Base-by-base conservation (phyloP, 176 grass and related monocot genomes). In the Ensete glaucum region DNA sequence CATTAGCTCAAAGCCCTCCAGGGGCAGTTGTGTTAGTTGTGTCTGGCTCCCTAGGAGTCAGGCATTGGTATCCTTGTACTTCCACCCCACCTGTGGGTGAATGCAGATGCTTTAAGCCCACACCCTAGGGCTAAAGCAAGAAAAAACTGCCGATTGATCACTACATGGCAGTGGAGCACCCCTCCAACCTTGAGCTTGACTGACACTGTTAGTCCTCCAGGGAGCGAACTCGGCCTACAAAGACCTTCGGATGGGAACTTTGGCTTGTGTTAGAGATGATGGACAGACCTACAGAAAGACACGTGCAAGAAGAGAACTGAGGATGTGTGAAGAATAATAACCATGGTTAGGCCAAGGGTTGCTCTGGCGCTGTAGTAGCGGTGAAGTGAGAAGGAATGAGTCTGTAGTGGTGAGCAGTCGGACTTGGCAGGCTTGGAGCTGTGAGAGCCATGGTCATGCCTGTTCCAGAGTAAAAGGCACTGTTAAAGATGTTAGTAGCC, bases 261-360 rank as follows among this genome's bases (percentile, higher is more conserved):
- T 49, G 48, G 23, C 50, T 12, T 54, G 10, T 26, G 71, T 55
- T 73, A 73, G 71, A 73, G 71, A 54, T 25, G 71, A 73, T 25
- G 20, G 21, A 22, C 50, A 27, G 21, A 73, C 51, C 5, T 17
- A 58, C 17, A 17, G 17, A 54, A 1, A 22, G 20, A 54, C 50
- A 73, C 21, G 24, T 54, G 51, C 9, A 73, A 54, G 23, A 8
- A 70, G 67, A 50, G 29, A 65, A 26, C 11, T 13, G 19, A 54
- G 20, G 43, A 49, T 6, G 15, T 4, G 16, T 52, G 17, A 19
- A 51, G 15, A 34, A 67, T 14, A 34, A 67, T 14, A 59, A 79
- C 53, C 77, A 70, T 79, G 66, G 78, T 72, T 80, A 80, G 68
- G 54, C 78, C 67, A 80, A 80, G 68, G 78, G 68, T 52, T 72